phyloP scores from a whole-genome alignment of 148 eudicot genomes.

The Silene conica region DNA sequence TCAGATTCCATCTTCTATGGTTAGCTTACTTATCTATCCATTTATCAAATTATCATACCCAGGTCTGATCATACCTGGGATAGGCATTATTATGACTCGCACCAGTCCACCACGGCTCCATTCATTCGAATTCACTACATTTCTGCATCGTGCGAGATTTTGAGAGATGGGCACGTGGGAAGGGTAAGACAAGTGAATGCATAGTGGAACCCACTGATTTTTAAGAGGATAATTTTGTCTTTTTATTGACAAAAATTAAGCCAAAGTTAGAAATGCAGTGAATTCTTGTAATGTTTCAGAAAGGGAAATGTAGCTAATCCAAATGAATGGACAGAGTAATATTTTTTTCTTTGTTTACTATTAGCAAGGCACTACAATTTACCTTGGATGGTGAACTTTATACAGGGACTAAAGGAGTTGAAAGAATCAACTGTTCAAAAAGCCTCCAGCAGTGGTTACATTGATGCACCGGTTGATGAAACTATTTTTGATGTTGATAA shows the following conservation, averaged over 20 bases:
- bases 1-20: slow-evolving; percentile 78
- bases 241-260: no score
- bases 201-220: no score
- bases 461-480: slow-evolving; percentile 83
- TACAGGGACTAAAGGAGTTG: slow-evolving; percentile 86
- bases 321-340: no score
- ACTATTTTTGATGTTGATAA: slow-evolving; percentile 87
- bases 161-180: no score
- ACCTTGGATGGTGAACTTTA: slow-evolving; percentile 9
- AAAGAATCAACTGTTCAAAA: slow-evolving; percentile 83
- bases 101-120: background rate
- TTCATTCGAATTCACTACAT: background rate
- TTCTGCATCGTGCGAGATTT: background rate
- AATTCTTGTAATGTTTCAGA: no score
- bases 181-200: no score
- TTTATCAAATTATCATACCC: background rate
- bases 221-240: no score
- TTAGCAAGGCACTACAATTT: background rate
- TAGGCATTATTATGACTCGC: background rate
- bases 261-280: no score
- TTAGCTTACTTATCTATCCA: slow-evolving; percentile 24
- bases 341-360: no score
- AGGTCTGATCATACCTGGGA: background rate
- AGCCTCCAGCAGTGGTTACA: slow-evolving; percentile 65
- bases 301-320: no score